phyloP scores from a whole-genome alignment of 2,329 filamentous ascomycete genomes.

The Proliferodiscus dingleyae region DNA sequence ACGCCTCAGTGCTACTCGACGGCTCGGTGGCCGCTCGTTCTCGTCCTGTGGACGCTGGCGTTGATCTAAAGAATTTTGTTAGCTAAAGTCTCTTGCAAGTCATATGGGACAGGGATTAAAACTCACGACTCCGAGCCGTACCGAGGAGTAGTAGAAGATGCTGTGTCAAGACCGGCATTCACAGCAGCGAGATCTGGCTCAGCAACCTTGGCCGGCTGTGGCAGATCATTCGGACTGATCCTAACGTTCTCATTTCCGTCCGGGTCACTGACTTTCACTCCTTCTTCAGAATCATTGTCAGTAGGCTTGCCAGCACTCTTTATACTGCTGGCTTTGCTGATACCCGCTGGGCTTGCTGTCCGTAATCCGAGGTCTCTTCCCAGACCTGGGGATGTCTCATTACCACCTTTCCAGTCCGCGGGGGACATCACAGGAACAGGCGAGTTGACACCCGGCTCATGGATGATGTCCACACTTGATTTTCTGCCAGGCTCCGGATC shows the following conservation, averaged over 20 bases:
- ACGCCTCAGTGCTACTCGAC: conserved; percentile 15
- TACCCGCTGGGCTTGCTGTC: conserved; percentile 58
- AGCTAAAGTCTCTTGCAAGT: background rate
- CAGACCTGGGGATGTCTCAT: conserved; percentile 41
- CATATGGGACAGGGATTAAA: background rate
- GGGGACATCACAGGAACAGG: conserved; percentile 60
- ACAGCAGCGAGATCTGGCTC: conserved; percentile 21
- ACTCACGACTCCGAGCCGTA: conserved; percentile 21
- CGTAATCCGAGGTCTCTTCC: conserved; percentile 66
- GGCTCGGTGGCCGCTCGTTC: background rate
- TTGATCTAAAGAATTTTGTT: conserved; percentile 7
- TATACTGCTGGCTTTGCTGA: conserved; percentile 71
- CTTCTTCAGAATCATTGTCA: conserved; percentile 21
- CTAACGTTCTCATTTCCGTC: conserved; percentile 26
- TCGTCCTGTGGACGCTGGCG: conserved; percentile 3
- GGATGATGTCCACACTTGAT: conserved; percentile 43
- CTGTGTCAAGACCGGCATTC: conserved; percentile 25
- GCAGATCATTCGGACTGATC: conserved; percentile 18
- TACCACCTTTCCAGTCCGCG: conserved; percentile 70
- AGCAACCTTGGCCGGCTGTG: conserved; percentile 17
- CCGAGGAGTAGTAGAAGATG: conserved; percentile 23
- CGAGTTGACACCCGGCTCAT: conserved; percentile 61
- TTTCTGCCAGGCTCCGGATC: conserved; percentile 23
- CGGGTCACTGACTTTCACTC: conserved; percentile 24
- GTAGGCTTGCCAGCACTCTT: conserved; percentile 33